phyloP scores from a whole-genome alignment of 164 flowering plant genomes.

The Euptelea pleiosperma region DNA sequence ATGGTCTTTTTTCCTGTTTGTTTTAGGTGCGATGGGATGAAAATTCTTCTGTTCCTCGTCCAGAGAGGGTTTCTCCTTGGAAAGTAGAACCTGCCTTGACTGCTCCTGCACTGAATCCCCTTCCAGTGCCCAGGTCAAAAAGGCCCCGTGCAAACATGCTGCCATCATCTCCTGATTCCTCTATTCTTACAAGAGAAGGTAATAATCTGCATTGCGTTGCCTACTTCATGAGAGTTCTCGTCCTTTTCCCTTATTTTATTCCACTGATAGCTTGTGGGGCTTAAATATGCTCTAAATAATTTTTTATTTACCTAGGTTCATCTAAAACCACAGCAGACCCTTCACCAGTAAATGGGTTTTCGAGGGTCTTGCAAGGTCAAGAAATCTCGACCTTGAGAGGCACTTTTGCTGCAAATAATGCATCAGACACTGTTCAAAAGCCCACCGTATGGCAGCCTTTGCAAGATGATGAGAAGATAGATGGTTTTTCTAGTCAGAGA shows the following conservation, averaged over 20 bases:
- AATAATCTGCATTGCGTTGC: conserved; percentile 50
- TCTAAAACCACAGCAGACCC: conserved; percentile 56
- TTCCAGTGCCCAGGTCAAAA: conserved; percentile 67
- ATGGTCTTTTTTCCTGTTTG: conserved; percentile 6
- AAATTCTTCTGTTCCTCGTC: conserved; percentile 70
- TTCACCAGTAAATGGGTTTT: conserved; percentile 49
- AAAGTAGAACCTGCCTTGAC: conserved; percentile 77
- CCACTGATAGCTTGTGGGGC: background rate
- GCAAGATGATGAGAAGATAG: conserved; percentile 54
- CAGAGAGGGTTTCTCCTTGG: conserved; percentile 98
- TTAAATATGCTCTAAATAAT: background rate
- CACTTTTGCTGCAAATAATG: conserved; percentile 51
- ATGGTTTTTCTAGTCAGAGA: conserved; percentile 37
- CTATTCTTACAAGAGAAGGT: conserved; percentile 84
- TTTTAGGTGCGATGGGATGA: conserved; percentile 96
- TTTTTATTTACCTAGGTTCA: conserved; percentile 34
- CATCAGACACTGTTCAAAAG: conserved; percentile 59
- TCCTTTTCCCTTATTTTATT: conserved; percentile 28
- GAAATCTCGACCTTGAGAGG: conserved; percentile 74
- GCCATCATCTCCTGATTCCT: conserved; percentile 68
- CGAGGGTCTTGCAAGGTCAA: conserved; percentile 95
- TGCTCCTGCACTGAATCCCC: conserved; percentile 67
- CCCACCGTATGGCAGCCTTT: conserved; percentile 41
- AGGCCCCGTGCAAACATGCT: conserved; percentile 63
- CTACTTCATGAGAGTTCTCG: too few relatives aligned